Evolutionary conservation across 768 basidiomycete genomes (phyloP).

Genomic region (Boletus huronensis): DNA sequence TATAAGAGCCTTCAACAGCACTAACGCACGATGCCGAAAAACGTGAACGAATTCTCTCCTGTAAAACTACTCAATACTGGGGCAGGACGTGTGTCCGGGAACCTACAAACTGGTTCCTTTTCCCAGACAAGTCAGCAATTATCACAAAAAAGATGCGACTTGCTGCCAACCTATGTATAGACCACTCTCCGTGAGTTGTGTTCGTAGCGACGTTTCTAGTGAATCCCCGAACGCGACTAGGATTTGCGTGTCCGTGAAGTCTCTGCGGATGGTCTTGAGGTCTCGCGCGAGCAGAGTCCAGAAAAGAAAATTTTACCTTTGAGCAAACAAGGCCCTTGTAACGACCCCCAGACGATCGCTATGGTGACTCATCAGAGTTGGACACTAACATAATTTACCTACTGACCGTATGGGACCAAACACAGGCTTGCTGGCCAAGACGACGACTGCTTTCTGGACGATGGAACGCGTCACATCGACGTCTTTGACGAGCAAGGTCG

Average conservation of each 20-base stretch:
- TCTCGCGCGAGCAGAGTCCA: background rate
- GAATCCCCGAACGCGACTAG: constrained; percentile 84
- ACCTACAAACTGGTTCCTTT: constrained; percentile 68
- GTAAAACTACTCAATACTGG: constrained; percentile 3
- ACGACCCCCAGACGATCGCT: constrained; percentile 94
- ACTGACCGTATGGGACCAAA: constrained; percentile 88
- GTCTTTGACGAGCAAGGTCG: constrained; percentile 70
- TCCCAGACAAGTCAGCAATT: constrained; percentile 9
- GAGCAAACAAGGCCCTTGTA: constrained; percentile 86
- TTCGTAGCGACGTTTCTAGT: constrained; percentile 69
- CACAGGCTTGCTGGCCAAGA: constrained; percentile 84
- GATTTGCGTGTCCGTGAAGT: constrained; percentile 85
- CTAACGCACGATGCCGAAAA: constrained; percentile 87
- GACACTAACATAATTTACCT: background rate
- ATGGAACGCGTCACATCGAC: constrained; percentile 91
- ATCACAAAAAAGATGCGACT: background rate
- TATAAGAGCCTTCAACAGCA: constrained; percentile 93
- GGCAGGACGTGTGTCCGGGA: background rate
- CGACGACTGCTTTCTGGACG: constrained; percentile 97
- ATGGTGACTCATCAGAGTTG: constrained; percentile 4
- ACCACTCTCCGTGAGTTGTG: constrained; percentile 86
- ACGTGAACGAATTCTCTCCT: constrained; percentile 91
- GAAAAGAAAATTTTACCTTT: constrained; percentile 44
- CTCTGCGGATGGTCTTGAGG: constrained; percentile 38
- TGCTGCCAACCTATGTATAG: constrained; percentile 86